phyloP scores from a whole-genome alignment of 2,329 filamentous ascomycete genomes.

The Incumbomyces lentus region DNA sequence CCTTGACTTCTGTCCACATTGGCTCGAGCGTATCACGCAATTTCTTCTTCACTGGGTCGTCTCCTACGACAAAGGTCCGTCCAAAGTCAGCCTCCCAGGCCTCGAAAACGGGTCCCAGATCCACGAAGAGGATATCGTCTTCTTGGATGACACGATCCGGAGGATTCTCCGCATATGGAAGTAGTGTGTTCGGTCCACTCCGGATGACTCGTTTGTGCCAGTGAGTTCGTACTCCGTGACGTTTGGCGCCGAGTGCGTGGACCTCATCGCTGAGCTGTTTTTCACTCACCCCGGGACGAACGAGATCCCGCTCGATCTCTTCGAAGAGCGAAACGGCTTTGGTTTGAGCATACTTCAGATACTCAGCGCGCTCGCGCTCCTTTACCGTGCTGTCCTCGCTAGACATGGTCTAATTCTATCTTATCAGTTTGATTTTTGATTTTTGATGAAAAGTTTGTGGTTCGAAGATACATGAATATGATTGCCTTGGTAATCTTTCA shows the following conservation, averaged over 20 bases:
- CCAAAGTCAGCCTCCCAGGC: slow-evolving; percentile 46
- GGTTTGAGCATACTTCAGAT: slow-evolving; percentile 36
- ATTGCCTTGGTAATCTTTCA: too few relatives aligned
- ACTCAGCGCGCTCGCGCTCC: slow-evolving; percentile 21
- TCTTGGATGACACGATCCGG: slow-evolving; percentile 38
- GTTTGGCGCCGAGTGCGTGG: slow-evolving; percentile 33
- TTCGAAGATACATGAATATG: too few relatives aligned
- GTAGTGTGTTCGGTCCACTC: slow-evolving; percentile 38
- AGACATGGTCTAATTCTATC: too few relatives aligned
- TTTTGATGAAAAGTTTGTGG: too few relatives aligned
- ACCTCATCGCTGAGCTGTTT: slow-evolving; percentile 40
- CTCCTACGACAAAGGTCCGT: slow-evolving; percentile 42
- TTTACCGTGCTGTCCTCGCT: too few relatives aligned
- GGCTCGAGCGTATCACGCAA: slow-evolving; percentile 39
- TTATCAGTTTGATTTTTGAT: too few relatives aligned
- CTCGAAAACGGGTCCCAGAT: slow-evolving; percentile 44
- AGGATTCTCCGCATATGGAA: slow-evolving; percentile 23
- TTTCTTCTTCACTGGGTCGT: slow-evolving; percentile 35
- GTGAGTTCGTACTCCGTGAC: slow-evolving; percentile 38
- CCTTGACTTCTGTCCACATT: slow-evolving; percentile 37
- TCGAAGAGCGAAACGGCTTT: slow-evolving; percentile 39
- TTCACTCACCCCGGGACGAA: slow-evolving; percentile 40
- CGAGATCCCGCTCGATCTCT: slow-evolving; percentile 37
- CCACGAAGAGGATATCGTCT: slow-evolving; percentile 44
- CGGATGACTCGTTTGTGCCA: slow-evolving; percentile 46